Evolutionary conservation across 495 filamentous ascomycete genomes (phyloP).

Genomic region (Xylaria curta): DNA sequence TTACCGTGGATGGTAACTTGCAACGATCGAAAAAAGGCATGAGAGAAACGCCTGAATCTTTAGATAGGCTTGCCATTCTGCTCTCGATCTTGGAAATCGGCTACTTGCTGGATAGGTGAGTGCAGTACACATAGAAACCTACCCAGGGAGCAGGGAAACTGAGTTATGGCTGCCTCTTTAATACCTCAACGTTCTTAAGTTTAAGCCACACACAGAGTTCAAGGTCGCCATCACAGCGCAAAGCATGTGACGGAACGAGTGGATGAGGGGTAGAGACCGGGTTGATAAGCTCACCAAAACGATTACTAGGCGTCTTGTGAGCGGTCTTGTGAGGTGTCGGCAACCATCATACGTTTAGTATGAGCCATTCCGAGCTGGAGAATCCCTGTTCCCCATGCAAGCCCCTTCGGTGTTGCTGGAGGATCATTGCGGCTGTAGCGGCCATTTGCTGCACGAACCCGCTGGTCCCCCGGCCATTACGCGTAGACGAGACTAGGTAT

Average conservation of each 20-base stretch:
- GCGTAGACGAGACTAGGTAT: background rate
- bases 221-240: background rate
- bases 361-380: constrained; percentile 5
- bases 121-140: background rate
- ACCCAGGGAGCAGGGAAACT: background rate
- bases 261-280: constrained; percentile 37
- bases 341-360: constrained; percentile 11
- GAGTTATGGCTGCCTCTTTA: constrained; percentile 1
- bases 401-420: background rate
- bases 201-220: background rate
- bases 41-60: constrained; percentile 33
- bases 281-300: constrained; percentile 36
- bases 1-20: constrained; percentile 30
- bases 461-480: background rate
- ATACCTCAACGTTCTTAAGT: constrained; percentile 8
- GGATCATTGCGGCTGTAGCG: background rate
- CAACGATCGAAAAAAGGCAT: constrained; percentile 38
- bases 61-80: constrained; percentile 31
- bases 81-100: constrained; percentile 10
- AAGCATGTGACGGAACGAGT: constrained; percentile 33
- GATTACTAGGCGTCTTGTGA: constrained; percentile 24
- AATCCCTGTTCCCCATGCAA: constrained; percentile 17
- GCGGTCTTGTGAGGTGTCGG: constrained; percentile 31
- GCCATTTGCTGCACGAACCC: background rate
- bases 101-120: background rate